Conservation (phyloP, 495 filamentous ascomycete genomes). For the Endocarpon pusillum region DNA sequence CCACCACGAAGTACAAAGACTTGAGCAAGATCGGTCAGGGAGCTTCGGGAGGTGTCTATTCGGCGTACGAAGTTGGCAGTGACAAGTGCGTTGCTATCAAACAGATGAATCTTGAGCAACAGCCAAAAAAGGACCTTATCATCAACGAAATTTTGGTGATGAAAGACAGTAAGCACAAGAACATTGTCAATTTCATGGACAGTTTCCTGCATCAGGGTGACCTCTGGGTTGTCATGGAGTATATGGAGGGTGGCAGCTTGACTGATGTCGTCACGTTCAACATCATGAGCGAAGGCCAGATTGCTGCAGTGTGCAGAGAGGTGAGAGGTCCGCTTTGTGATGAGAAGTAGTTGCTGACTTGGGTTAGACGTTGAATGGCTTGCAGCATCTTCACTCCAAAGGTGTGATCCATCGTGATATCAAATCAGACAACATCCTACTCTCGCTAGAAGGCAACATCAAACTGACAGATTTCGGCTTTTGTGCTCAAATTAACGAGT, state of each 20-base stretch:
- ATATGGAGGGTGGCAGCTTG: slow-evolving; percentile 94
- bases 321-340: slow-evolving; percentile 21
- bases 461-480: slow-evolving; percentile 99
- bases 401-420: slow-evolving; percentile 97
- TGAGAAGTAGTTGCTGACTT: slow-evolving; percentile 1
- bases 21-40: slow-evolving; percentile 95
- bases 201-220: slow-evolving; percentile 79
- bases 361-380: slow-evolving; percentile 57
- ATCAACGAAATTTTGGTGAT: slow-evolving; percentile 98
- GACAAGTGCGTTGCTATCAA: slow-evolving; percentile 93
- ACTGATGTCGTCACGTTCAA: slow-evolving; percentile 98
- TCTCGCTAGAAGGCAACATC: slow-evolving; percentile 91
- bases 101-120: slow-evolving; percentile 97
- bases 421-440: slow-evolving; percentile 93
- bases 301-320: slow-evolving; percentile 87
- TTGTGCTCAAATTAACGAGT: slow-evolving; percentile 95
- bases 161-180: slow-evolving; percentile 96
- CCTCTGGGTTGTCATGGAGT: slow-evolving; percentile 98
- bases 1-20: slow-evolving; percentile 67
- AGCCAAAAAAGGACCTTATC: slow-evolving; percentile 96
- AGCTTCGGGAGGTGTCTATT: slow-evolving; percentile 89
- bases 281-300: slow-evolving; percentile 95
- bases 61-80: slow-evolving; percentile 66
- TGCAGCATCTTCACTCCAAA: slow-evolving; percentile 94
- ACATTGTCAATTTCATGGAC: slow-evolving; percentile 98